A percentile compares a stretch with the other conserved stretches of the same genome.
Evolutionary conservation across 768 basidiomycete genomes (phyloP).

Genomic region (Kwoniella dejecticola): DNA sequence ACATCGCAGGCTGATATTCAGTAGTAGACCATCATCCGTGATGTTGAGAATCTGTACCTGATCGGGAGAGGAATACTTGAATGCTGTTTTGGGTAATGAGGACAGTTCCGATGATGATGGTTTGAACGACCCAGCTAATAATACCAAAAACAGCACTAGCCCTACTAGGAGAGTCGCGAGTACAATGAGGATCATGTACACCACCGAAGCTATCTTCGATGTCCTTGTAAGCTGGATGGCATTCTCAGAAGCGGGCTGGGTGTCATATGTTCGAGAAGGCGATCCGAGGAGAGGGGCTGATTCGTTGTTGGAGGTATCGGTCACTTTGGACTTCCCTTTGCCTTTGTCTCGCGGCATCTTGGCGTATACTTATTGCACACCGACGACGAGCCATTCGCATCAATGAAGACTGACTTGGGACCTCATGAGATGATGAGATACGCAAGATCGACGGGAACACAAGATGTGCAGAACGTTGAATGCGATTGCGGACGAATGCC

Average conservation of each 20-base stretch:
- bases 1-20: slow-evolving; percentile 40
- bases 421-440: no score
- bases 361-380: neutral
- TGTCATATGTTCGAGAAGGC: slow-evolving; percentile 7
- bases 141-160: slow-evolving; percentile 32
- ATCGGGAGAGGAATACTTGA: slow-evolving; percentile 43
- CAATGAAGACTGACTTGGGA: neutral
- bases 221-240: neutral
- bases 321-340: slow-evolving; percentile 15
- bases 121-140: slow-evolving; percentile 43
- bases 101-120: slow-evolving; percentile 40
- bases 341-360: slow-evolving; percentile 19
- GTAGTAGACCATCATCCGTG: slow-evolving; percentile 41
- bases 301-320: slow-evolving; percentile 3
- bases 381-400: neutral
- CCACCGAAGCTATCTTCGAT: slow-evolving; percentile 17
- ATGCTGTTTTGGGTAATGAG: slow-evolving; percentile 34
- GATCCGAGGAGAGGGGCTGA: slow-evolving; percentile 12
- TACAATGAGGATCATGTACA: slow-evolving; percentile 31
- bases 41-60: slow-evolving; percentile 47
- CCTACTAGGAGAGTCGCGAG: slow-evolving; percentile 34
- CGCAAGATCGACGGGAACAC: no score
- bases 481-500: neutral
- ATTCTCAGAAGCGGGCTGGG: neutral
- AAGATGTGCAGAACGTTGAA: no score